phyloP scores from a whole-genome alignment of 225 moss, liverwort and hornwort genomes.

The Lunularia cruciata region DNA sequence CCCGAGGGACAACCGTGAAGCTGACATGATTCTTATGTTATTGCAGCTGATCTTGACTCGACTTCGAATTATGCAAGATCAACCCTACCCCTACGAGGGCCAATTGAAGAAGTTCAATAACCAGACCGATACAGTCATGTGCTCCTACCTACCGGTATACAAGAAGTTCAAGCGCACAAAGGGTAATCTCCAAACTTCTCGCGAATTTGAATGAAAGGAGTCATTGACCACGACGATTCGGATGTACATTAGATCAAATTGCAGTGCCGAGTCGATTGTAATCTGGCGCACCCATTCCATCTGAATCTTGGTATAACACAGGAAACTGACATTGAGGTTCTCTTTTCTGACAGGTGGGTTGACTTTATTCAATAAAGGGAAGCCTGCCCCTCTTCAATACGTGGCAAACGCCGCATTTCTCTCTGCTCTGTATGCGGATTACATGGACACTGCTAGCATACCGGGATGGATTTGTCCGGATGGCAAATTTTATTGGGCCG shows the following conservation, averaged over 20 bases:
- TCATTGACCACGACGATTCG: too few species aligned
- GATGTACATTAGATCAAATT: too few species aligned
- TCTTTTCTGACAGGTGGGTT: conserved; percentile 55
- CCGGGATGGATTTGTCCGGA: conserved; percentile 68
- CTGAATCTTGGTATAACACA: too few species aligned
- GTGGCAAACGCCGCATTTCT: conserved; percentile 70
- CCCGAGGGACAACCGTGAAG: not conserved
- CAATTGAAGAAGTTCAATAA: conserved; percentile 54
- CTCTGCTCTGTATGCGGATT: conserved; percentile 75
- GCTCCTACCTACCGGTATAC: conserved; percentile 71
- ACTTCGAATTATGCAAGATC: conserved; percentile 57
- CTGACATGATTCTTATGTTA: not conserved
- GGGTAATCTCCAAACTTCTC: conserved; percentile 39
- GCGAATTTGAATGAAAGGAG: not conserved
- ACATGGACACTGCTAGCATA: conserved; percentile 55
- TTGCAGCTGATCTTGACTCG: conserved; percentile 73
- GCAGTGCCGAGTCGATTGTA: too few species aligned
- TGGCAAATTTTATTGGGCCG: conserved; percentile 30
- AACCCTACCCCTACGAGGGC: conserved; percentile 66
- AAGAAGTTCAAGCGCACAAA: conserved; percentile 46
- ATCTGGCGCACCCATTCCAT: too few species aligned
- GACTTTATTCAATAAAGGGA: conserved; percentile 57
- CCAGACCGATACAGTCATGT: conserved; percentile 72
- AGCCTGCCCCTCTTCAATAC: conserved; percentile 67
- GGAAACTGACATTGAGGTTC: too few species aligned